phyloP scores from a whole-genome alignment of 1,284 basidiomycete genomes.

The Xerocomus amazonicus region DNA sequence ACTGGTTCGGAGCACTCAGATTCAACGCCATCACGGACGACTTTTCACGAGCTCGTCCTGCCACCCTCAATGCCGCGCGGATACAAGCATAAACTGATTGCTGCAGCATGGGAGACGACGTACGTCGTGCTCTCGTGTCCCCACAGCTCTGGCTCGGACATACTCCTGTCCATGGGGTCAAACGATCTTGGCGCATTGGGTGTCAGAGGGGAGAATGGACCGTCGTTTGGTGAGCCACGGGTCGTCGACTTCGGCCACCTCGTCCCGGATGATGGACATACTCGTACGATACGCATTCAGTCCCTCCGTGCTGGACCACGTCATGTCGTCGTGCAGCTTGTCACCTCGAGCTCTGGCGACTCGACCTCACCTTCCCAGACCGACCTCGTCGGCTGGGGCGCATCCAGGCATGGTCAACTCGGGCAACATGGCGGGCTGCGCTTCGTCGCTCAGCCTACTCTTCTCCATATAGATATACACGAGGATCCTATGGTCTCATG shows the following conservation, averaged over 20 bases:
- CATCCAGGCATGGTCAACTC: constrained; percentile 77
- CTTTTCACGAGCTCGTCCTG: constrained; percentile 50
- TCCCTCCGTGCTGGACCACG: constrained; percentile 66
- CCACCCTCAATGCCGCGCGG: constrained; percentile 32
- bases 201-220: constrained; percentile 34
- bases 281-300: constrained; percentile 31
- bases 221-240: constrained; percentile 30
- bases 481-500: constrained; percentile 36
- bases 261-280: constrained; percentile 24
- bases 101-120: constrained; percentile 79
- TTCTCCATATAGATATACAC: constrained; percentile 22
- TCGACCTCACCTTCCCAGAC: constrained; percentile 5
- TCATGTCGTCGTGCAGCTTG: constrained; percentile 57
- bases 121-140: constrained; percentile 56
- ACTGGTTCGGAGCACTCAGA: constrained; percentile 18
- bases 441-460: constrained; percentile 19
- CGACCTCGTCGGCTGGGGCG: constrained; percentile 76
- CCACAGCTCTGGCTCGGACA: constrained; percentile 48
- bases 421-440: constrained; percentile 35
- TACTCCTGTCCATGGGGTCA: constrained; percentile 76
- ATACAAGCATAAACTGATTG: constrained; percentile 45
- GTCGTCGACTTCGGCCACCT: constrained; percentile 44
- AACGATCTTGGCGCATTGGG: constrained; percentile 84
- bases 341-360: not conserved
- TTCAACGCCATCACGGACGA: constrained; percentile 18